Base-by-base conservation (phyloP, 257 asterid species). In the Penstemon barbatus region DNA sequence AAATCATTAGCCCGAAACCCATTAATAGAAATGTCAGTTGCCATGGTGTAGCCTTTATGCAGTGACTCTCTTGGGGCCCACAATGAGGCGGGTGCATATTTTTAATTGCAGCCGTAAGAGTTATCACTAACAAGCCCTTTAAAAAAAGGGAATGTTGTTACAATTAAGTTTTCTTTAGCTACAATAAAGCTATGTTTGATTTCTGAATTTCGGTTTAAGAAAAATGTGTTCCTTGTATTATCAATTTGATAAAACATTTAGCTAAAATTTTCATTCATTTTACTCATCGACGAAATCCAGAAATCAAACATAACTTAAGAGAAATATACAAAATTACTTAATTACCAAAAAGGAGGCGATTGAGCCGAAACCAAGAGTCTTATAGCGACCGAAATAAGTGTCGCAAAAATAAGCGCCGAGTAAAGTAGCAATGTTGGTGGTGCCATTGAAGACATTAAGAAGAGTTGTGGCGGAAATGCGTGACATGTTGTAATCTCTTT, bases 311-410 rank as follows among this genome's bases (percentile, higher is more conserved):
- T 25, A 25, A 25, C 33, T 25, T 25, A 25, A 25, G 33, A 25
- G 2, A 25, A n/a, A n/a, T n/a, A 25, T 25, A 25, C 33, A 25
- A 25, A 25, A 1, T 25, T 25, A 25, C 33, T 3, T 8, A 57
- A 15, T 58, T 74, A 89, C 96, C 91, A 85, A 54, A 63, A 83
- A 74, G 11, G 97, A 89, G 50, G 89, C 79, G 41, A 89, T 7
- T n/a, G 97, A 78, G 61, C 91, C 95, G 65, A 89, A 79, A 1
- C 80, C 95, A 0, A 89, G 86, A 1, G 80, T 80, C 11, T 85
- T 89, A 82, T 87, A 89, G 49, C 95, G 94, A 6, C 96, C 96
- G 9, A 83, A 89, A 51, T 78, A 87, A 48, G 96, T 82, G 79
- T 89, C 96, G 63, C 86, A 83, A 19, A 85, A 45, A 52, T 76